phyloP scores from a whole-genome alignment of 768 basidiomycete genomes.

The Termitomyces sp. region DNA sequence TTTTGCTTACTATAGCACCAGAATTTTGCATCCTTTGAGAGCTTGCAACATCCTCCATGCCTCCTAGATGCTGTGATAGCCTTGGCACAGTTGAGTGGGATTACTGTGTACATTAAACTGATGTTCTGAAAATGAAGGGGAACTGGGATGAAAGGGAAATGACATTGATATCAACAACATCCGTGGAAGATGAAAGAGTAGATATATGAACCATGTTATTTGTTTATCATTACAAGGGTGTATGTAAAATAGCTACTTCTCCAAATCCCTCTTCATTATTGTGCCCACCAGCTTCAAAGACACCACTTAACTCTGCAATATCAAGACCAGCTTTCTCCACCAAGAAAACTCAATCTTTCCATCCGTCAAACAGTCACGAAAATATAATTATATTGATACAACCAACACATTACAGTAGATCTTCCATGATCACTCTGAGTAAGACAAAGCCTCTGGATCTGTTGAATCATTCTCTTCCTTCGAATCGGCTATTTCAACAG shows the following conservation, averaged over 20 bases:
- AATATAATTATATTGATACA: not conserved
- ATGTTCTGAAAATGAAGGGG: not conserved
- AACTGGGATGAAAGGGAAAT: not conserved
- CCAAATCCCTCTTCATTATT: not conserved
- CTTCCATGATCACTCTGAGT: not conserved
- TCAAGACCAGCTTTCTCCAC: constrained; percentile 19
- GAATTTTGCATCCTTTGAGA: not conserved
- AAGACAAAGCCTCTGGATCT: not conserved
- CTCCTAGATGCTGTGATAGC: not conserved
- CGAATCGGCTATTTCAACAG: constrained; percentile 22
- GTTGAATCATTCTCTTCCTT: not conserved
- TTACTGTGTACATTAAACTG: not conserved
- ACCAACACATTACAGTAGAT: not conserved
- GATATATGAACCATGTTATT: not conserved
- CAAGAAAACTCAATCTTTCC: constrained; percentile 15
- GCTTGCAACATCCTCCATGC: not conserved
- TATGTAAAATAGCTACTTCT: not conserved
- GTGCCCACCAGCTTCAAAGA: not conserved
- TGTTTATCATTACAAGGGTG: not conserved
- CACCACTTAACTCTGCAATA: constrained; percentile 13
- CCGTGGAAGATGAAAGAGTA: not conserved
- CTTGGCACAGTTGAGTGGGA: not conserved
- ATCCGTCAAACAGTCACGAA: not conserved
- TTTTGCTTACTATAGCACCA: not conserved
- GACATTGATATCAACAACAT: not conserved